phyloP scores from a whole-genome alignment of 2,329 filamentous ascomycete genomes.

The Diaporthe destruens region DNA sequence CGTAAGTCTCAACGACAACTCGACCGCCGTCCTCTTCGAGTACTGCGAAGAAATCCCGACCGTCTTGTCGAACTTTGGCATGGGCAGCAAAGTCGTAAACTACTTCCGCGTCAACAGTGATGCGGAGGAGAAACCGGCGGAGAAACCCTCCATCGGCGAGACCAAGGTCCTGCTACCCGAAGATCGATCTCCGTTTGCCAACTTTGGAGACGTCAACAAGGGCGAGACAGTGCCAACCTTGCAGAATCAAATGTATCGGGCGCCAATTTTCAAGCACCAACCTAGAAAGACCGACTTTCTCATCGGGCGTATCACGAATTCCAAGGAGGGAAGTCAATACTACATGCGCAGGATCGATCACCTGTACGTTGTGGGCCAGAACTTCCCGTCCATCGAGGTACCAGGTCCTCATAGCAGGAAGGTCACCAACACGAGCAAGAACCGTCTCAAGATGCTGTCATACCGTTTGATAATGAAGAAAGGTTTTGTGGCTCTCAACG shows the following conservation, averaged over 20 bases:
- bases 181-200: conserved; percentile 94
- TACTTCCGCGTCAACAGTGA: conserved; percentile 88
- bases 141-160: conserved; percentile 89
- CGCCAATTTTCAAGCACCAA: conserved; percentile 90
- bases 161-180: conserved; percentile 89
- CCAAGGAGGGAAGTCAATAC: conserved; percentile 81
- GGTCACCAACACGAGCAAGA: conserved; percentile 97
- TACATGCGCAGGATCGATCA: conserved; percentile 92
- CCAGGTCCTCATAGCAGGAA: conserved; percentile 94
- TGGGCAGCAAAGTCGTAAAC: conserved; percentile 96
- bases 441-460: conserved; percentile 94
- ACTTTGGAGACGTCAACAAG: conserved; percentile 92
- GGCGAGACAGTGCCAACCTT: conserved; percentile 92
- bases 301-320: conserved; percentile 84
- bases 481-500: conserved; percentile 78
- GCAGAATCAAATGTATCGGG: conserved; percentile 95
- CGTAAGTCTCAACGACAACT: conserved; percentile 89
- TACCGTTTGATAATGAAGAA: conserved; percentile 89
- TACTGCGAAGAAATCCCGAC: conserved; percentile 95
- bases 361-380: conserved; percentile 90
- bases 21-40: conserved; percentile 87
- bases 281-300: conserved; percentile 86
- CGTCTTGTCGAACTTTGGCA: conserved; percentile 95
- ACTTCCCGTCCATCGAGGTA: conserved; percentile 91
- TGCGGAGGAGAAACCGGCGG: conserved; percentile 79